Evolutionary conservation across 306 rosid species (phyloP).

Genomic region (Myrica gale): DNA sequence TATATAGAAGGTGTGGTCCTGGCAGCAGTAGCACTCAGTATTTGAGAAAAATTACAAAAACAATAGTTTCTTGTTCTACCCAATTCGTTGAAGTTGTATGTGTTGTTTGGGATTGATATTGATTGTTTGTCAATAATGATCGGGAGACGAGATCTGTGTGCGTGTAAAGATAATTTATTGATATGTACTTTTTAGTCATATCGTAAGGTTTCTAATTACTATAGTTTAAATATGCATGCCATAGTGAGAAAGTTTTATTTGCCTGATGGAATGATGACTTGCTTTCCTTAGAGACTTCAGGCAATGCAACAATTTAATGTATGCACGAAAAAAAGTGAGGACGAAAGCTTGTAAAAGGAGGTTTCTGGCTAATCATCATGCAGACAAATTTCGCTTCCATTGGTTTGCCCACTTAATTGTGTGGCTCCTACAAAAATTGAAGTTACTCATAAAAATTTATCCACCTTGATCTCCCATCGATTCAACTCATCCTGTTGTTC

Average conservation of each 20-base stretch:
- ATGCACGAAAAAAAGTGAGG: too few species aligned
- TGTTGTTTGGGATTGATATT: slow-evolving; percentile 23
- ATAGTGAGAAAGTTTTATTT: not conserved
- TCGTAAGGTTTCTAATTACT: not conserved
- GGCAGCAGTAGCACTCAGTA: slow-evolving; percentile 31
- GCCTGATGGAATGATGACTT: not conserved
- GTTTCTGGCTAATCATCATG: slow-evolving; percentile 1
- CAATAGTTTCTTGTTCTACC: slow-evolving; percentile 29
- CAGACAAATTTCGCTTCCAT: not conserved
- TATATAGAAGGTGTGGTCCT: slow-evolving; percentile 50
- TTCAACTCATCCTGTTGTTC: not conserved
- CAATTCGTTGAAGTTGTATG: slow-evolving; percentile 42
- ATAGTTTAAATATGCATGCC: not conserved
- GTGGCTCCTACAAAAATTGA: not conserved
- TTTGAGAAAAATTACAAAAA: slow-evolving; percentile 33
- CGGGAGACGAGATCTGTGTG: slow-evolving; percentile 24
- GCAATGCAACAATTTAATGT: not conserved
- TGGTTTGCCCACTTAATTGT: not conserved
- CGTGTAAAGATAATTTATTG: slow-evolving; percentile 7
- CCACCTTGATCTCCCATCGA: too few species aligned
- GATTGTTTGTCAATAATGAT: slow-evolving; percentile 35
- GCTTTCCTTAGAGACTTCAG: not conserved
- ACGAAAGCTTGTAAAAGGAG: not conserved
- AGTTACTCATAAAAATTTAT: too few species aligned
- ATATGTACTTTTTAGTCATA: not conserved